phyloP scores from a whole-genome alignment of 768 basidiomycete genomes.

The Amanita inopinata region DNA sequence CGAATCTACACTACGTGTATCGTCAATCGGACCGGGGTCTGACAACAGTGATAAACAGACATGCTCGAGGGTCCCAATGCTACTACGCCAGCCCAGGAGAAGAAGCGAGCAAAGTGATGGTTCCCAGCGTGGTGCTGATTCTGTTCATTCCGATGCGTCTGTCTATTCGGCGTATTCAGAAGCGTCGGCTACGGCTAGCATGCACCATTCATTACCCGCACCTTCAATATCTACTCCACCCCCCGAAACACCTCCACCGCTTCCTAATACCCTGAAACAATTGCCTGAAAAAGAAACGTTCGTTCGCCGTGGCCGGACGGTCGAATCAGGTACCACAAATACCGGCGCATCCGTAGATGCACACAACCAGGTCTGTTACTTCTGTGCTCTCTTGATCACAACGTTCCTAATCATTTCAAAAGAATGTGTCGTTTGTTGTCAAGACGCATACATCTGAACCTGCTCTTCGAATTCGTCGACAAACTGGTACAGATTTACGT shows the following conservation, averaged over 20 bases:
- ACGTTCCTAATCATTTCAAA: not conserved
- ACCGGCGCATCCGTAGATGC: not conserved
- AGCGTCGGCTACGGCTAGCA: not conserved
- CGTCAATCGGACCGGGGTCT: not conserved
- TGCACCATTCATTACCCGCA: not conserved
- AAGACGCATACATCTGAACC: not conserved
- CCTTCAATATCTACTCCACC: not conserved
- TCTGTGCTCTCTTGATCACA: not conserved
- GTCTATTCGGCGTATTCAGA: slow-evolving; percentile 12
- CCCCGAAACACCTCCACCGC: not conserved
- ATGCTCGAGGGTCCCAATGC: slow-evolving; percentile 2
- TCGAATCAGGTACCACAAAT: not conserved
- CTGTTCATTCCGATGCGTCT: slow-evolving; percentile 27
- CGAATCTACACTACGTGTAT: not conserved
- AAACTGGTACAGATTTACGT: not conserved
- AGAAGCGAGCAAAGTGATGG: not conserved
- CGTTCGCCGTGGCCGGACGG: no score
- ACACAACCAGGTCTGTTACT: not conserved
- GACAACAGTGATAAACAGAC: not conserved
- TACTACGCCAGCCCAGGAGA: slow-evolving; percentile 7
- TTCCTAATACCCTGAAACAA: no score
- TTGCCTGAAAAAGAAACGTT: no score
- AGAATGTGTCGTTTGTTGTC: not conserved
- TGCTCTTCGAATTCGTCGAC: not conserved
- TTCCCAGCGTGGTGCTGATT: slow-evolving; percentile 16